These are phyloP conservation scores for Austroboletus festivus DNA, from an alignment of 768 basidiomycete genomes.

Conservation along the genomic window DNA sequence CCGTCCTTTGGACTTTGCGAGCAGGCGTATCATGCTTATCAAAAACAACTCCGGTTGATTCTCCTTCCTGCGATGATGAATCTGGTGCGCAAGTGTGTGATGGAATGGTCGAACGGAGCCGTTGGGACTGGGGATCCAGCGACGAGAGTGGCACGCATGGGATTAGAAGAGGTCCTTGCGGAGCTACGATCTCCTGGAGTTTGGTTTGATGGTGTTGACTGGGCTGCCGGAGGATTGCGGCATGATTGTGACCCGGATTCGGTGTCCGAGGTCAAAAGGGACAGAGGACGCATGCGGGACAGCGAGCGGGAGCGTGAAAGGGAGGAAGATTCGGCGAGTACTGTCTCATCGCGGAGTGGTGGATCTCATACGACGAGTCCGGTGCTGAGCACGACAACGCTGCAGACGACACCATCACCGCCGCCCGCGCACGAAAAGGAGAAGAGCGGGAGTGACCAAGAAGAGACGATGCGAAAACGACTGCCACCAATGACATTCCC, in stretches of 20 bases:
- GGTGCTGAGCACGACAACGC: conserved; percentile 67
- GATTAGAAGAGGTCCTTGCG: conserved; percentile 55
- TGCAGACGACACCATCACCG: conserved; percentile 78
- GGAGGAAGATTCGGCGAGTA: conserved; percentile 49
- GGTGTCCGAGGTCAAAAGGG: conserved; percentile 30
- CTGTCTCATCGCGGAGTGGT: conserved; percentile 45
- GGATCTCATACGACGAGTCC: conserved; percentile 67
- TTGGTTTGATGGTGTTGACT: conserved; percentile 76
- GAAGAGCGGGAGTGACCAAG: conserved; percentile 27
- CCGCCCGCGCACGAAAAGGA: conserved; percentile 47
- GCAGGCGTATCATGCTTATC: conserved; percentile 54
- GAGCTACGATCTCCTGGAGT: conserved; percentile 54
- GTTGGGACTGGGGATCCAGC: conserved; percentile 49
- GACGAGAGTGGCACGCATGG: conserved; percentile 52
- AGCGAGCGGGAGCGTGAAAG: conserved; percentile 30
- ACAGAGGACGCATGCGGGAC: no score
- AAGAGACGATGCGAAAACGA: conserved; percentile 12
- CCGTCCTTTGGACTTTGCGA: conserved; percentile 66
- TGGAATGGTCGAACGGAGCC: conserved; percentile 53
- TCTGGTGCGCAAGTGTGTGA: conserved; percentile 60
- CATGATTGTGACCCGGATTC: conserved; percentile 40
- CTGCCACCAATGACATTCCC: conserved; percentile 31
- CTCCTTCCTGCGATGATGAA: conserved; percentile 67
- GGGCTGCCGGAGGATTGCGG: conserved; percentile 36
- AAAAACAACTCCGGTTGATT: conserved; percentile 56